Base-by-base conservation (phyloP, 805 yeast species). In the Starmerella vaccinii region DNA sequence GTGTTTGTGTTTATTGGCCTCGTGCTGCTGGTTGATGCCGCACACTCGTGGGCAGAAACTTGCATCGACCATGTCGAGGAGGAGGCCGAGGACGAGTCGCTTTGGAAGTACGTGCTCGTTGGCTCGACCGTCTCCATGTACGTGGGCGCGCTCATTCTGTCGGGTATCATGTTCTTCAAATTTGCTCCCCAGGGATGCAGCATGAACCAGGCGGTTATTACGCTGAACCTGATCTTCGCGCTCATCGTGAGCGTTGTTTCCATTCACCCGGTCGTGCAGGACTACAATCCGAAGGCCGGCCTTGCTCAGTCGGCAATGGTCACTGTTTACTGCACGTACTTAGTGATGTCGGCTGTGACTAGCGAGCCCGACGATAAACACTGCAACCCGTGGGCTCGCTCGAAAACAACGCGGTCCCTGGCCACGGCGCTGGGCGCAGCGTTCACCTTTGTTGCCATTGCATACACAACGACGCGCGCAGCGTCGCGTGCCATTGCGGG, bases 31-130 rank as follows among this genome's bases (percentile, higher is more conserved):
- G 97, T 92, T 29, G 98, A 92, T 66, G 92, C 87, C 73, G 97
- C 98, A 4, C 97, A 92, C 67, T 90, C 90, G 59, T 92, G 97
- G 96, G 97, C 97, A 0, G 99, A 92, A 61, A 84, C 84, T 7
- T 92, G 98, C 65, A 75, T 92, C 49, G 88, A 82, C 57, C 84
- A 87, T 60, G 86, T 92, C 38, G 97, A 92, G 63, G 80, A 81
- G 60, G 90, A 84, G 51, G 57, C 52, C 18, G 84, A 80, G 42
- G 79, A 77, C 49, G 62, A 67, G 13, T 59, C 65, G 4, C 73
- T 84, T 59, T 92, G 97, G 97, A 78, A 85, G 60, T 72, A 77
- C 39, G 68, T 90, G 9, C 71, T 92, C 40, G 77, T 92, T 26
- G 85, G 95, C 4, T 95, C 97, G 1, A 92, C 98, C 0, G 69